Percentiles rank a stretch among this genome's conserved stretches.
phyloP scores from a whole-genome alignment of 164 flowering plant genomes.

The Magnolia kwangsiensis region DNA sequence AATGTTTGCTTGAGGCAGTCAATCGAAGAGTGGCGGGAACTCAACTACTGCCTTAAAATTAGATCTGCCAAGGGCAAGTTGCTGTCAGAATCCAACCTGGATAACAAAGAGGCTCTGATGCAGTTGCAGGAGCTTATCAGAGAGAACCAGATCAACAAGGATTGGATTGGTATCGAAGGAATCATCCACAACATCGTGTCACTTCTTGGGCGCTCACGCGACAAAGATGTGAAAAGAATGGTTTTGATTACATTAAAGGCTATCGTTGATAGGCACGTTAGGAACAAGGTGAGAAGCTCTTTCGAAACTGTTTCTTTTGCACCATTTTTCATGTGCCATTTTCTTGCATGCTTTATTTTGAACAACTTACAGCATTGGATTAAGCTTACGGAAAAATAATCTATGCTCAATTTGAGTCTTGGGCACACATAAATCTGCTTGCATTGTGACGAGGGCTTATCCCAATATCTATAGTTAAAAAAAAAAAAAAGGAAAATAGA shows the following conservation, averaged over 20 bases:
- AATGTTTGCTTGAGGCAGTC: conserved; percentile 58
- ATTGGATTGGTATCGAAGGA: conserved; percentile 67
- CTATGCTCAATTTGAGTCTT: neutral
- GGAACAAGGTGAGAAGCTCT: conserved; percentile 52
- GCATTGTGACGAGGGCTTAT: too few species aligned
- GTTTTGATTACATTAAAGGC: conserved; percentile 40
- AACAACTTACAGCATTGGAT: too few species aligned
- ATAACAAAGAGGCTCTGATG: conserved; percentile 42
- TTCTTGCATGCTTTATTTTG: neutral
- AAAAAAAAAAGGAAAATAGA: too few species aligned
- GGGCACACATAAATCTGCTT: neutral
- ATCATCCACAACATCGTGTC: conserved; percentile 35
- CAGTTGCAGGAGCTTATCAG: conserved; percentile 48
- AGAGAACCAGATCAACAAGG: conserved; percentile 59
- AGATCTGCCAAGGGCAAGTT: conserved; percentile 46
- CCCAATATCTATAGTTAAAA: too few species aligned
- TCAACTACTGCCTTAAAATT: conserved; percentile 59
- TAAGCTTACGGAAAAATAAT: neutral
- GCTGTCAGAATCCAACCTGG: conserved; percentile 27
- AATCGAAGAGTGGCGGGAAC: conserved; percentile 76
- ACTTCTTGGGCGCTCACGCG: conserved; percentile 40
- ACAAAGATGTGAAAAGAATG: conserved; percentile 38
- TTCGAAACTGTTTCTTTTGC: neutral
- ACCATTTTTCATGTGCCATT: neutral
- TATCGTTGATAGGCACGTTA: conserved; percentile 45